Evolutionary conservation across 2,329 filamentous ascomycete species (phyloP), one percentile per base, ranked within the genome.

Genomic region (Hymenoscyphus albidus): DNA sequence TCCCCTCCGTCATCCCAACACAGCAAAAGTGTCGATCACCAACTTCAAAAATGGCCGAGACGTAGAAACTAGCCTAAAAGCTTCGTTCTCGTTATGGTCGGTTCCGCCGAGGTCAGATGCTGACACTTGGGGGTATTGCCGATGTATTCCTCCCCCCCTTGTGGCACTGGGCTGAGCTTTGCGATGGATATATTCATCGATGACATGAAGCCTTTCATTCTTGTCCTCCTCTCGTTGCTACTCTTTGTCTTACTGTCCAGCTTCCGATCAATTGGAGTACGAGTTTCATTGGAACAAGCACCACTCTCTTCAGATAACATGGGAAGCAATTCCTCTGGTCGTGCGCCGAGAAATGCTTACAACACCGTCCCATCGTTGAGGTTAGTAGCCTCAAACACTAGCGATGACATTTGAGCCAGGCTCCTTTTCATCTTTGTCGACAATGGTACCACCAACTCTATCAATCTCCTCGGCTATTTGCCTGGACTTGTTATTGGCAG

Each of bases 391-490:
- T 40, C 44, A 59, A 27, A 59, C 58, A 2, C n/a, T 18, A n/a
- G 55, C n/a, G 32, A 54, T 39, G 31, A 44, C 18, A 12, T 32
- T 51, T 12, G 31, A 18, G 39, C 48, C 22, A 39, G 54, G 35
- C 6, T 64, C 40, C 51, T 64, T 59, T 31, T 44, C 58, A 54
- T 60, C 58, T 14, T 56, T 44, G 13, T 59, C 32, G 14, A 57
- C 35, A 42, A 39, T n/a, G 12, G 5, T 51, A 12, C 62, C 63
- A 9, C 58, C 60, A 5, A 48, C 66, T 42, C 56, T 60, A 13
- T 68, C 64, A 14, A 65, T 64, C 32, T 66, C 64, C 59, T 64
- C 59, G 16, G 64, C 66, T 18, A 68, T 39, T 58, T 66, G 64
- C 40, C 62, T 56, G 12, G 62, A 64, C 27, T 68, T 68, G 40